Evolutionary conservation across 1,284 basidiomycete species (phyloP).

Genomic region (Tilletia caries): DNA sequence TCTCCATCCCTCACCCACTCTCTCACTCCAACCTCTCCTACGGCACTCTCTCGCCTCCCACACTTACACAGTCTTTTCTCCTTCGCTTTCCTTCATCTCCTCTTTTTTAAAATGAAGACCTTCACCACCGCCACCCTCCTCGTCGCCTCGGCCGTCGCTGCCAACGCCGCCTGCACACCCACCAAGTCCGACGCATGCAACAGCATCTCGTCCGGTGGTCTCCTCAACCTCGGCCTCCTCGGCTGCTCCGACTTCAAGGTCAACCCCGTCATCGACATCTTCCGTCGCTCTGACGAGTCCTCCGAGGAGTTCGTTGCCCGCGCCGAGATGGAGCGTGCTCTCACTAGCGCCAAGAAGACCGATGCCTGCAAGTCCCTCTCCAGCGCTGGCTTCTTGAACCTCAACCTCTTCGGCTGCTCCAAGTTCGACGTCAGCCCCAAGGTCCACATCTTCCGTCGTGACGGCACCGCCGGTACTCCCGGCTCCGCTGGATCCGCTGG

Average conservation of each 20-base stretch:
- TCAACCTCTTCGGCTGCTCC: conserved; percentile 15
- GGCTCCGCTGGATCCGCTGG: neutral
- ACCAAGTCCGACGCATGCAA: conserved; percentile 7
- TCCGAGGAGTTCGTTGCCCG: conserved; percentile 12
- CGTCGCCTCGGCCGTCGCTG: conserved; percentile 5
- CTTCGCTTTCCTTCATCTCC: neutral
- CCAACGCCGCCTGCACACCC: neutral
- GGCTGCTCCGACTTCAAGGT: conserved; percentile 6
- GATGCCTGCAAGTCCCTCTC: conserved; percentile 6
- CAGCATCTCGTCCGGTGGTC: neutral
- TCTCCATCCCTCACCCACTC: neutral
- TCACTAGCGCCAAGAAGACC: neutral
- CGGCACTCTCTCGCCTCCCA: neutral
- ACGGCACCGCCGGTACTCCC: neutral
- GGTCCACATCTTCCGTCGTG: neutral
- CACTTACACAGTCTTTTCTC: neutral
- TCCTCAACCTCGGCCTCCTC: conserved; percentile 14
- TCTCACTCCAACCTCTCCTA: too few species aligned
- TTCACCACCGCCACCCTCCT: conserved; percentile 7
- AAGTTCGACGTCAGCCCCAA: neutral
- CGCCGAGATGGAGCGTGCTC: conserved; percentile 13
- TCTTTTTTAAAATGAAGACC: conserved; percentile 1
- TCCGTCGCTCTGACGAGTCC: neutral
- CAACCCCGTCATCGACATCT: conserved; percentile 12
- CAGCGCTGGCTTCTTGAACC: conserved; percentile 3